Evolutionary conservation across 2,329 filamentous ascomycete genomes (phyloP).

Genomic region (Ceratocystiopsis minuta): DNA sequence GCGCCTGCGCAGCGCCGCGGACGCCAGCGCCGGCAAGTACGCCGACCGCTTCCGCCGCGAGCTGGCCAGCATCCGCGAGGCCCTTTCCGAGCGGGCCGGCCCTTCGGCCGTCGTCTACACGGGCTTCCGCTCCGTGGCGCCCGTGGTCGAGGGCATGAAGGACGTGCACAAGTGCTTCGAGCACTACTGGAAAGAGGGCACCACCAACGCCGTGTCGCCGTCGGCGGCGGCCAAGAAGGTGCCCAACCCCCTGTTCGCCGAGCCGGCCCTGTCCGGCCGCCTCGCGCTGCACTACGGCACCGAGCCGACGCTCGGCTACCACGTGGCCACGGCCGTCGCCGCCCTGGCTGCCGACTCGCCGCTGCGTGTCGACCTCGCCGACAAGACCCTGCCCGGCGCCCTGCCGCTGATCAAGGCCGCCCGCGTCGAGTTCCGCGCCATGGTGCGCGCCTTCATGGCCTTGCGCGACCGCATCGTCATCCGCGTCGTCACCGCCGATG

Average conservation of each 20-base stretch:
- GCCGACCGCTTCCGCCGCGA: neutral
- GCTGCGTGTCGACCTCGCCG: constrained; percentile 14
- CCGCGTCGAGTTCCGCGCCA: constrained; percentile 26
- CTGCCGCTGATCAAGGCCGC: constrained; percentile 15
- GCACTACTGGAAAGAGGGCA: constrained; percentile 20
- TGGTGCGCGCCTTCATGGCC: constrained; percentile 23
- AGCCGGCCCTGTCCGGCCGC: constrained; percentile 15
- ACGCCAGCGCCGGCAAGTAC: neutral
- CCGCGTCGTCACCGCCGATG: constrained; percentile 29
- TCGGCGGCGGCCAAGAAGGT: neutral
- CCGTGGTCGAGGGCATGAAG: constrained; percentile 13
- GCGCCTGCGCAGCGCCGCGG: neutral
- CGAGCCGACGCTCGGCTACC: constrained; percentile 36
- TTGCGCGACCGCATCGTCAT: constrained; percentile 18
- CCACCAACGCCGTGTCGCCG: constrained; percentile 5
- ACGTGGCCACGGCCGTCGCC: constrained; percentile 31
- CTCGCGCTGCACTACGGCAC: constrained; percentile 27
- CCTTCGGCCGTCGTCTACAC: constrained; percentile 9
- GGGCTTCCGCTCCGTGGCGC: constrained; percentile 21
- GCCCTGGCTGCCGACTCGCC: constrained; percentile 22
- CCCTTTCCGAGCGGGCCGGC: too few species aligned
- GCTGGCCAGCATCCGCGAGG: neutral
- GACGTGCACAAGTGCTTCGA: constrained; percentile 11
- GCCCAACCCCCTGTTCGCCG: constrained; percentile 27
- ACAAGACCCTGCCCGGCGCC: neutral